phyloP scores from a whole-genome alignment of 139 green algal species.

The Parachlorella kessleri region DNA sequence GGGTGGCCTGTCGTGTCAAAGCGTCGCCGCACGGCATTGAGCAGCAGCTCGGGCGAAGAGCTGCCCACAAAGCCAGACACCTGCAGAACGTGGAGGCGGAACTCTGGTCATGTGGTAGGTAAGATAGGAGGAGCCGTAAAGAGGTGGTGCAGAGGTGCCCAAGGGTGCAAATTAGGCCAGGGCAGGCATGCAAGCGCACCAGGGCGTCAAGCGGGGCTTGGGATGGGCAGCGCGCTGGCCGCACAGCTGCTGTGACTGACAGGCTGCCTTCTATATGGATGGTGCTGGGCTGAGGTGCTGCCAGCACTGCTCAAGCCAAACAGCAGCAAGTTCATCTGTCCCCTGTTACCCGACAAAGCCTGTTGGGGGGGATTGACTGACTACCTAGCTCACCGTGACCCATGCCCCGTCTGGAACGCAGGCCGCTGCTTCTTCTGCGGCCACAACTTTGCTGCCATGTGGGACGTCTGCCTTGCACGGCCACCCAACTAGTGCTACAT shows the following conservation, averaged over 20 bases:
- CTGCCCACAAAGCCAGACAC: conserved; percentile 44
- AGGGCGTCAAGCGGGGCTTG: too few species aligned
- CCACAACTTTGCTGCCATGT: conserved; percentile 13
- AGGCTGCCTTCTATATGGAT: too few species aligned
- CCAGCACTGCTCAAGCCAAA: not conserved
- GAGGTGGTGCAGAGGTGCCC: not conserved
- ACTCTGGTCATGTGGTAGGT: too few species aligned
- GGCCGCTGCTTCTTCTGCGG: conserved; percentile 25
- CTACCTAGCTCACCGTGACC: conserved; percentile 1
- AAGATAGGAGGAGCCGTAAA: not conserved
- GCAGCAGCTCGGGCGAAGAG: conserved; percentile 36
- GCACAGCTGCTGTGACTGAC: too few species aligned
- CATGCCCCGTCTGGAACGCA: conserved; percentile 23
- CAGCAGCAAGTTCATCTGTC: too few species aligned
- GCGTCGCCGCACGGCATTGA: conserved; percentile 29
- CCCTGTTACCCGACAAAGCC: not conserved
- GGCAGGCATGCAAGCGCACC: too few species aligned
- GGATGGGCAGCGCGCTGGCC: too few species aligned
- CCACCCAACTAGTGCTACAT: too few species aligned
- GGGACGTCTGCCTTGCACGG: not conserved
- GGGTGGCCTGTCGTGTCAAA: conserved; percentile 35
- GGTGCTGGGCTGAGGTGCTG: too few species aligned
- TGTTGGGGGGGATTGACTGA: too few species aligned
- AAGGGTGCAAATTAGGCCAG: not conserved
- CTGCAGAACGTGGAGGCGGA: conserved; percentile 22